Conservation (phyloP, 2,329 filamentous ascomycete species). For the Phoma sp. region DNA sequence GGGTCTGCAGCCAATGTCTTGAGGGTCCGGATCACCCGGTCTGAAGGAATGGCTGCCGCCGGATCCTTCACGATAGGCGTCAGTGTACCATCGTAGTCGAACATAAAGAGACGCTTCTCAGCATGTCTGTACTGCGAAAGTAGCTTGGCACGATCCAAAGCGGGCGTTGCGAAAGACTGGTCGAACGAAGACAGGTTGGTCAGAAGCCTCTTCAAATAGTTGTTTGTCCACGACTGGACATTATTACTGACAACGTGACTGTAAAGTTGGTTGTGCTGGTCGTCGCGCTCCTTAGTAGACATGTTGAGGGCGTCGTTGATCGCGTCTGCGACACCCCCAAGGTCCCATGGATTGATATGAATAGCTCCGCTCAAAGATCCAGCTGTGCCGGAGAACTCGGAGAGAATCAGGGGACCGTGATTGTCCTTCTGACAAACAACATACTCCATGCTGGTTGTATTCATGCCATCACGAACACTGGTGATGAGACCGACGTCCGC, state of each 20-base stretch:
- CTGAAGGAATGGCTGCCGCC: constrained; percentile 84
- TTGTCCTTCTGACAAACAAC: constrained; percentile 88
- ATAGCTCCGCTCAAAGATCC: constrained; percentile 84
- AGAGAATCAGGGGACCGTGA: constrained; percentile 87
- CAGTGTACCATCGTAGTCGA: constrained; percentile 96
- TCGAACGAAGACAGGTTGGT: constrained; percentile 80
- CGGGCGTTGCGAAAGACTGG: constrained; percentile 76
- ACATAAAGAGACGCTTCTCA: constrained; percentile 89
- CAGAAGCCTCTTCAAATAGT: constrained; percentile 78
- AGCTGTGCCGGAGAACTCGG: constrained; percentile 94
- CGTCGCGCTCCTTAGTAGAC: constrained; percentile 67
- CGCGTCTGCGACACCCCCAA: constrained; percentile 79
- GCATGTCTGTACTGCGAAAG: constrained; percentile 76
- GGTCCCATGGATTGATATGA: constrained; percentile 96
- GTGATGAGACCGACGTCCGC: constrained; percentile 94
- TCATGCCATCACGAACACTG: constrained; percentile 96
- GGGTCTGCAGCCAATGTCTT: constrained; percentile 80
- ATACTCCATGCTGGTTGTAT: constrained; percentile 94
- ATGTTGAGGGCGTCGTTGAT: constrained; percentile 84
- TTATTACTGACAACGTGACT: constrained; percentile 84
- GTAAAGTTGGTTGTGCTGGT: constrained; percentile 78
- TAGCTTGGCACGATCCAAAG: constrained; percentile 76
- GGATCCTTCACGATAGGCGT: constrained; percentile 94
- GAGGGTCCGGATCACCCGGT: constrained; percentile 79
- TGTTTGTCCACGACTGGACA: constrained; percentile 83